Base-by-base conservation (phyloP, 2,329 filamentous ascomycete species). In the Lasiodiplodia sp. region DNA sequence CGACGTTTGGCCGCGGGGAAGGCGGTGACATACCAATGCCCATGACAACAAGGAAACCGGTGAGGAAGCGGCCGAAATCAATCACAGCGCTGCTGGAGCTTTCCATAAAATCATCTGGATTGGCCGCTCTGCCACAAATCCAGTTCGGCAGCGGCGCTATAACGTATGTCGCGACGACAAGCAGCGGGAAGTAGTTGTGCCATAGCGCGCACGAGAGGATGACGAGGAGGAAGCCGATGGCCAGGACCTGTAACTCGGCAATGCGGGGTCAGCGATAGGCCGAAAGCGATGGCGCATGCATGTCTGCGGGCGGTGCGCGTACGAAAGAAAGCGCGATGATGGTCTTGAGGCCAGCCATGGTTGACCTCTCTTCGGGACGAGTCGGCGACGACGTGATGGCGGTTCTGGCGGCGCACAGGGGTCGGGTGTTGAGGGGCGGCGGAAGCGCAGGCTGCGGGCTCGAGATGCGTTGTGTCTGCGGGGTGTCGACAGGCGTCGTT, bases 291-390 rank as follows among this genome's bases (percentile, higher is more conserved):
- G 60, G 51, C 12, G n/a, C 44, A 34, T 38, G 62, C 37, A 40
- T 21, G 60, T 34, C 38, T 47, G 23, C 60, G 60, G 58, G 60
- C 28, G 21, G 44, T 12, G 51, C 31, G 49, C 88, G 68, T 88
- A 92, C 96, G 84, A 99, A 99, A 79, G 96, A 98, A 75, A 99
- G 92, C 72, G 93, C 93, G 82, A 99, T 99, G 83, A 99, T 99
- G 74, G 96, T 99, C 85, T 97, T 98, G 78, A 99, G 90, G 80
- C 96, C 96, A 75, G 96, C 94, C 85, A 92, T 88, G 84, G 44
- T 64, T 38, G 60, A 63, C 21, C 58, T 86, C 75, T 72, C 78
- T 71, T 65, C 66, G 69, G 75, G 40, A 38, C 49, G 58, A 4
- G 57, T 51, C 16, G 60, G 44, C 60, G 57, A 63, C 57, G 44